phyloP scores from a whole-genome alignment of 1,284 basidiomycete genomes.

The Heterobasidion annosum region DNA sequence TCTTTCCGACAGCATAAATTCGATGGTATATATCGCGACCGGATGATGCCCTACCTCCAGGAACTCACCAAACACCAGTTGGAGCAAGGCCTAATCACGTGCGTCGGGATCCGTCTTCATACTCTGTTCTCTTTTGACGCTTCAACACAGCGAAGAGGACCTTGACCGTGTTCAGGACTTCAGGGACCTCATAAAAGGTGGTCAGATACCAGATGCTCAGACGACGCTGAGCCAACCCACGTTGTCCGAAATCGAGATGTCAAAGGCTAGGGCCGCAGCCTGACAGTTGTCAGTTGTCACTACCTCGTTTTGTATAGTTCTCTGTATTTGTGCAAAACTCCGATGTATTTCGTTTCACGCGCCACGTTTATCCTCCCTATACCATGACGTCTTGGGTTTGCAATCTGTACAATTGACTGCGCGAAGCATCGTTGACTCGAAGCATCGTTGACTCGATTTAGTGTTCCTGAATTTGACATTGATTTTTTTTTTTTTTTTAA shows the following conservation, averaged over 20 bases:
- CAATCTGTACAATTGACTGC: no score
- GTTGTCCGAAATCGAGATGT: background rate
- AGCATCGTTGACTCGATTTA: no score
- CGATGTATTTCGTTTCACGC: no score
- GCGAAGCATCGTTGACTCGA: no score
- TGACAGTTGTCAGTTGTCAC: no score
- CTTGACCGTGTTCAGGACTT: background rate
- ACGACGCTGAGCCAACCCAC: background rate
- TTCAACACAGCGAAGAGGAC: background rate
- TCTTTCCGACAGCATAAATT: background rate
- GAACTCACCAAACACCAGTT: background rate
- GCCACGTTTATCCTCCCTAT: no score
- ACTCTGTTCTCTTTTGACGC: background rate
- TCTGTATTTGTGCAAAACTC: no score
- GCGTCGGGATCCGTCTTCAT: background rate
- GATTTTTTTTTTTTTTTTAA: no score
- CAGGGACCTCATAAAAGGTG: background rate
- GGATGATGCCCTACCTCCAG: background rate
- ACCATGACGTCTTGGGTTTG: no score
- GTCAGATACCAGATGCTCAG: background rate
- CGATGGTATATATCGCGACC: background rate
- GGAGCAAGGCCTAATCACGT: background rate
- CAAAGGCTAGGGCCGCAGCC: background rate
- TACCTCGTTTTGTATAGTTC: no score
- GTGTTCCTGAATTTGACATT: no score